A percentile compares a stretch with the other conserved stretches of the same genome.
Conservation (phyloP, 495 filamentous ascomycete genomes). For the Aspergillus indologenus region DNA sequence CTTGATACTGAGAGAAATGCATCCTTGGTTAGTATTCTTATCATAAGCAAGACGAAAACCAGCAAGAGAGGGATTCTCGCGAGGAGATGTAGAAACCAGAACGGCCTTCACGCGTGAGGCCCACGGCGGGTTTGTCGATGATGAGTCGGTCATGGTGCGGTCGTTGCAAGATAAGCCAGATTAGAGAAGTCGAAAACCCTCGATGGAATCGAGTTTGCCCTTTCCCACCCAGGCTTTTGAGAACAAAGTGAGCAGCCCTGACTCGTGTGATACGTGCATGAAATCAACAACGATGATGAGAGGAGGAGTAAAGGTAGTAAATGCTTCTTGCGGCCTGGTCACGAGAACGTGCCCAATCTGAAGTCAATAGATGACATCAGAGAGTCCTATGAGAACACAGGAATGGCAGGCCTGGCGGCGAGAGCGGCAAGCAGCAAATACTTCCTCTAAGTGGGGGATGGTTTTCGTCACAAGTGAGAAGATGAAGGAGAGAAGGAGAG, state of each 20-base stretch:
- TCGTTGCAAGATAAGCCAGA: slow-evolving; percentile 10
- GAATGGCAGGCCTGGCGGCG: slow-evolving; percentile 17
- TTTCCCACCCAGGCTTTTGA: slow-evolving; percentile 22
- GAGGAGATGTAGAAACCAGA: slow-evolving; percentile 17
- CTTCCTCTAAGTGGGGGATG: slow-evolving; percentile 12
- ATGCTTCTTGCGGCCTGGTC: slow-evolving; percentile 20
- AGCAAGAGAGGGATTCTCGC: slow-evolving; percentile 16
- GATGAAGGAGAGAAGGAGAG: slow-evolving; percentile 1
- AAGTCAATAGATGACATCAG: slow-evolving; percentile 19
- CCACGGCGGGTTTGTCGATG: slow-evolving; percentile 17
- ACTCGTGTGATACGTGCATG: slow-evolving; percentile 15
- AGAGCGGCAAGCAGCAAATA: slow-evolving; percentile 13
- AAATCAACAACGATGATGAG: slow-evolving; percentile 8
- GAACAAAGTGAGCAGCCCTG: slow-evolving; percentile 20
- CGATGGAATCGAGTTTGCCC: slow-evolving; percentile 23
- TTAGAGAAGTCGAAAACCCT: slow-evolving; percentile 16
- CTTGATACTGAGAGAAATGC: slow-evolving; percentile 19
- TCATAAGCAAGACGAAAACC: slow-evolving; percentile 21
- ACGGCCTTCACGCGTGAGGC: slow-evolving; percentile 20
- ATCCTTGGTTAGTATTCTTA: slow-evolving; percentile 19
- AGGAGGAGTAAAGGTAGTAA: slow-evolving; percentile 14
- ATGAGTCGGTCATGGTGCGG: slow-evolving; percentile 16
- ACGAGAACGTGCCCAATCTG: slow-evolving; percentile 20
- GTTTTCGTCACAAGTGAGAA: neutral
- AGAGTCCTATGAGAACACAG: slow-evolving; percentile 21